Conservation (phyloP, 768 basidiomycete genomes). For the Naganishia friedmannii region DNA sequence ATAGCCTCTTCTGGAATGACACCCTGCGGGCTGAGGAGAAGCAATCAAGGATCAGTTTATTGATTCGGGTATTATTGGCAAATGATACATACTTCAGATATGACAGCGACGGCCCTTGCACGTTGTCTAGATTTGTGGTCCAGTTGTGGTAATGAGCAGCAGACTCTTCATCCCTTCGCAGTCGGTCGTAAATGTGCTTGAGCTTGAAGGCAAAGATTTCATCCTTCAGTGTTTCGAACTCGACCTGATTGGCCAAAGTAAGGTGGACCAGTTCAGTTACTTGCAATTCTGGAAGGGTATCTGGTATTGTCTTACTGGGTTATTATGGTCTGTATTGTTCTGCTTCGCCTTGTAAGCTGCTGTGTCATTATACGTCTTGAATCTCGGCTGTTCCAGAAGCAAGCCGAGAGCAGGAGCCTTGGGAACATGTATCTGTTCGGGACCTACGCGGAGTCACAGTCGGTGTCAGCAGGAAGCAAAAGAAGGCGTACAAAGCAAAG, state of each 20-base stretch:
- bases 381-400: slow-evolving; percentile 67
- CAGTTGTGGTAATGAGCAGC: slow-evolving; percentile 20
- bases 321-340: slow-evolving; percentile 53
- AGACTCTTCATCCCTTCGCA: slow-evolving; percentile 75
- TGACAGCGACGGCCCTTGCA: slow-evolving; percentile 7
- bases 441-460: slow-evolving; percentile 40
- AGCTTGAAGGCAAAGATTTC: slow-evolving; percentile 79
- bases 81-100: slow-evolving; percentile 3
- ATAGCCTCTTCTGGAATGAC: slow-evolving; percentile 13
- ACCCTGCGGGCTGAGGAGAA: slow-evolving; percentile 3
- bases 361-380: slow-evolving; percentile 53
- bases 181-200: slow-evolving; percentile 75
- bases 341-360: slow-evolving; percentile 50
- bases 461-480: neutral
- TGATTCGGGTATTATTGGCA: neutral
- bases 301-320: slow-evolving; percentile 6
- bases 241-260: slow-evolving; percentile 53
- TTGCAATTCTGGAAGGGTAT: slow-evolving; percentile 49
- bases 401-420: slow-evolving; percentile 95
- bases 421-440: slow-evolving; percentile 74
- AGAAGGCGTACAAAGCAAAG: neutral
- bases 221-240: slow-evolving; percentile 67
- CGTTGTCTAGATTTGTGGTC: slow-evolving; percentile 18
- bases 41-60: neutral
- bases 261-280: neutral